Conservation (phyloP, 768 basidiomycete genomes). For the Termitomyces sp. region DNA sequence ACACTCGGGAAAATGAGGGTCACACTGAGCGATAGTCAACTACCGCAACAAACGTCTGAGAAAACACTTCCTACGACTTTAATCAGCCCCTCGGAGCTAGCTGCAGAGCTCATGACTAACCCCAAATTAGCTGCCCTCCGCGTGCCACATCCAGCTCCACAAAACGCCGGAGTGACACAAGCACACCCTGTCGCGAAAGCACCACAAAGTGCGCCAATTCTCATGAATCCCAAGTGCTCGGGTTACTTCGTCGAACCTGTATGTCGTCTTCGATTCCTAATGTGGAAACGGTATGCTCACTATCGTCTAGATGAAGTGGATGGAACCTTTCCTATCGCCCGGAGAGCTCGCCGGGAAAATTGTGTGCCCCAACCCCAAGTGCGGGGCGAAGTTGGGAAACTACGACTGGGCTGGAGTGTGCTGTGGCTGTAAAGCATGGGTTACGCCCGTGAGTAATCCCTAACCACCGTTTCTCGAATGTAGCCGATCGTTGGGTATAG, state of each 20-base stretch:
- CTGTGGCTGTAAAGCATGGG: constrained; percentile 92
- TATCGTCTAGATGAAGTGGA: constrained; percentile 81
- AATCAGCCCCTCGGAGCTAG: constrained; percentile 35
- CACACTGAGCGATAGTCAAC: constrained; percentile 3
- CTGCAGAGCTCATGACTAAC: constrained; percentile 37
- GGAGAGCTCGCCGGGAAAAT: constrained; percentile 88
- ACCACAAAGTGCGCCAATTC: constrained; percentile 56
- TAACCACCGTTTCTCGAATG: not conserved
- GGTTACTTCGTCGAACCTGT: constrained; percentile 98
- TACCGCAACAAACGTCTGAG: constrained; percentile 6
- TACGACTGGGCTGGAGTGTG: constrained; percentile 96
- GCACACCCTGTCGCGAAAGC: constrained; percentile 18
- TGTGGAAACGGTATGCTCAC: not conserved
- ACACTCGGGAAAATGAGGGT: constrained; percentile 9
- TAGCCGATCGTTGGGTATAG: constrained; percentile 21
- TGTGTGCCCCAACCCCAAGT: constrained; percentile 87
- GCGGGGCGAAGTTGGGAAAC: constrained; percentile 87
- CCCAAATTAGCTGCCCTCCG: constrained; percentile 40
- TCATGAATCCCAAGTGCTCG: constrained; percentile 82
- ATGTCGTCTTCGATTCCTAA: not conserved
- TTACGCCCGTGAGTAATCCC: constrained; percentile 67
- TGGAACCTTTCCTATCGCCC: constrained; percentile 76
- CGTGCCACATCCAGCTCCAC: constrained; percentile 7
- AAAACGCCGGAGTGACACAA: constrained; percentile 12
- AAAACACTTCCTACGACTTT: constrained; percentile 24